phyloP scores from a whole-genome alignment of 805 yeast genomes.

The Candida gorgasii region DNA sequence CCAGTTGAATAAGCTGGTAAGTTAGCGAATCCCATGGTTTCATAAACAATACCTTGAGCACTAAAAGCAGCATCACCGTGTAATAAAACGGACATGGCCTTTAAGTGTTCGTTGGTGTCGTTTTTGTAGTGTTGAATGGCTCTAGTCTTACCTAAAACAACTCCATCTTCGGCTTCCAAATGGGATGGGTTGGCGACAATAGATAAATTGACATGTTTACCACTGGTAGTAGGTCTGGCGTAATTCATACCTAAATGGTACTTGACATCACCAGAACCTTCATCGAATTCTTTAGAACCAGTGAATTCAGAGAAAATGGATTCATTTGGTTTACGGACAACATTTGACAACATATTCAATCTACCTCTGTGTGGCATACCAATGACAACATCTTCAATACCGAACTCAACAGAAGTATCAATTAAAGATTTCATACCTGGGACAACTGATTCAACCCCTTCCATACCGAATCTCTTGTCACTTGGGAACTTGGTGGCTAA shows the following conservation, averaged over 20 bases:
- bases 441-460: constrained; percentile 95
- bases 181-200: constrained; percentile 99
- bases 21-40: constrained; percentile 91
- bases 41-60: constrained; percentile 98
- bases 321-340: constrained; percentile 97
- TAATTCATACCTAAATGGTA: constrained; percentile 99
- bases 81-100: constrained; percentile 88
- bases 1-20: constrained; percentile 97
- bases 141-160: constrained; percentile 96
- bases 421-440: constrained; percentile 97
- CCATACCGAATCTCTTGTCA: constrained; percentile 97
- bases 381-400: constrained; percentile 93
- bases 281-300: constrained; percentile 87
- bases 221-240: constrained; percentile 98
- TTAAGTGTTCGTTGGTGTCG: constrained; percentile 78
- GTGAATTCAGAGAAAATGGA: constrained; percentile 95
- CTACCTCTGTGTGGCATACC: constrained; percentile 99
- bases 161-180: constrained; percentile 98
- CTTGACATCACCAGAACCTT: constrained; percentile 98
- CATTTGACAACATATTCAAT: constrained; percentile 95
- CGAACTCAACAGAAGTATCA: constrained; percentile 88
- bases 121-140: constrained; percentile 90
- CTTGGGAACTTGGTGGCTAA: constrained; percentile 94
- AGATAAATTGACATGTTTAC: constrained; percentile 92
- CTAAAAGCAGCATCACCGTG: constrained; percentile 99